These are phyloP conservation scores for Nothophoma quercina DNA, from an alignment of 2,329 filamentous ascomycete species.

Conservation along the genomic window DNA sequence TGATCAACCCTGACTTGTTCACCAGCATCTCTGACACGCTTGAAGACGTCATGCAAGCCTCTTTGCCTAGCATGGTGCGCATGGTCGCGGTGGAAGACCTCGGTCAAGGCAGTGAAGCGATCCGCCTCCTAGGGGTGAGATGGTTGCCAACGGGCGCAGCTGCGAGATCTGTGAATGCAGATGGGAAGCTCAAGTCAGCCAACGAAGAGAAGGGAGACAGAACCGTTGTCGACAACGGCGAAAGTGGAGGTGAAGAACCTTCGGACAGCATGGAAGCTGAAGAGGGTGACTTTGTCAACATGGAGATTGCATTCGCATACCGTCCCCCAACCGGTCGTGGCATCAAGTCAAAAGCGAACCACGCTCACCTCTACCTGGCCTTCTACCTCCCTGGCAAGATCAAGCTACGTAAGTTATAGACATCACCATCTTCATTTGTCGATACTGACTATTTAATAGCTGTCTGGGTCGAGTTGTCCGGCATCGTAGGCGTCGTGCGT, in stretches of 20 bases:
- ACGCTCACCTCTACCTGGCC: slow-evolving; percentile 75
- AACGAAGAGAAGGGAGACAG: slow-evolving; percentile 60
- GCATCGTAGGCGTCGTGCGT: slow-evolving; percentile 74
- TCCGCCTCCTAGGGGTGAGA: slow-evolving; percentile 74
- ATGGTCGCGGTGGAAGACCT: slow-evolving; percentile 81
- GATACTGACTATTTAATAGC: slow-evolving; percentile 51
- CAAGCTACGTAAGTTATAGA: slow-evolving; percentile 55
- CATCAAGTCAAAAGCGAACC: slow-evolving; percentile 70
- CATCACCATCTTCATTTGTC: background rate
- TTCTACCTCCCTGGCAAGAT: slow-evolving; percentile 71
- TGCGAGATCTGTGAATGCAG: slow-evolving; percentile 64
- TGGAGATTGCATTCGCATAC: slow-evolving; percentile 79
- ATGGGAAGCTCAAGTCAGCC: slow-evolving; percentile 64
- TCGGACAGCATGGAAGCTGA: slow-evolving; percentile 70
- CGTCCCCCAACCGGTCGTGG: slow-evolving; percentile 68
- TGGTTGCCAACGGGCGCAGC: slow-evolving; percentile 78
- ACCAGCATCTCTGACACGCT: slow-evolving; percentile 72
- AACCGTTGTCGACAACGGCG: slow-evolving; percentile 55
- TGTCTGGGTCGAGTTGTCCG: slow-evolving; percentile 78
- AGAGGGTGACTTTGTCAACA: slow-evolving; percentile 79
- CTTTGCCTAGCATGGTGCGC: slow-evolving; percentile 70
- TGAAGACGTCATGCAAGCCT: slow-evolving; percentile 83
- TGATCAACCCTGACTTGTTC: slow-evolving; percentile 79
- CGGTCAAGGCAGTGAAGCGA: slow-evolving; percentile 74
- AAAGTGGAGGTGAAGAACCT: slow-evolving; percentile 48